phyloP scores from a whole-genome alignment of 306 rosid genomes.

The Prunus mume region DNA sequence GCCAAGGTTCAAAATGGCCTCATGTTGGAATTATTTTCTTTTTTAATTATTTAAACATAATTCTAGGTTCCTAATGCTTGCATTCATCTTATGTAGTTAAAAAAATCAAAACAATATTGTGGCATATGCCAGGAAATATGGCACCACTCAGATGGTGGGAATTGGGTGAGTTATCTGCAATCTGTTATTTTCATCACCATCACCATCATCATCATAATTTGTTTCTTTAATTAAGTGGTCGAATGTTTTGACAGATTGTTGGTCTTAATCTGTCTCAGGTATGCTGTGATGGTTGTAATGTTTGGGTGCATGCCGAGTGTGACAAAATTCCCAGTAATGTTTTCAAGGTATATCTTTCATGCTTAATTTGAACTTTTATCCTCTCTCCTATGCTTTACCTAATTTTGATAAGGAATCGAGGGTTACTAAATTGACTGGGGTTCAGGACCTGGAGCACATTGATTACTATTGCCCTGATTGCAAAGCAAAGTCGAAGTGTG shows the following conservation, averaged over 20 bases:
- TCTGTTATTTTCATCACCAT: background rate
- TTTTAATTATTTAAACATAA: background rate
- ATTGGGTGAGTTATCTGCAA: slow-evolving; percentile 74
- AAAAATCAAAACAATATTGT: slow-evolving; percentile 88
- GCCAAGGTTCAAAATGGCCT: slow-evolving; percentile 54
- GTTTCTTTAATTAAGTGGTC: slow-evolving; percentile 8
- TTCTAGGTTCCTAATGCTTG: slow-evolving; percentile 9
- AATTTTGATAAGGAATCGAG: slow-evolving; percentile 5
- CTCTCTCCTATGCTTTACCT: slow-evolving; percentile 16
- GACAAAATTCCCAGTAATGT: slow-evolving; percentile 57
- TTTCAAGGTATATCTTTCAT: slow-evolving; percentile 54
- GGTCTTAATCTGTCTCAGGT: slow-evolving; percentile 53
- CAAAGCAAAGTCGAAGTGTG: slow-evolving; percentile 43
- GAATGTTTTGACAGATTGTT: slow-evolving; percentile 27
- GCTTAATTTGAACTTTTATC: slow-evolving; percentile 16
- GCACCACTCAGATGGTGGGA: slow-evolving; percentile 95
- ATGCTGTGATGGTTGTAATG: slow-evolving; percentile 94
- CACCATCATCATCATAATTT: background rate
- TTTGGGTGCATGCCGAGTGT: slow-evolving; percentile 98
- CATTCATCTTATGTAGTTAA: slow-evolving; percentile 48
- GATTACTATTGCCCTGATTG: slow-evolving; percentile 95
- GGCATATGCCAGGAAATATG: slow-evolving; percentile 93
- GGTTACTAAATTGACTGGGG: slow-evolving; percentile 20
- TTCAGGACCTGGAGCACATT: slow-evolving; percentile 65
- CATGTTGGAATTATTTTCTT: background rate